A percentile compares a stretch with the other conserved stretches of the same genome.
These are phyloP conservation scores for Corchorus olitorius DNA, from an alignment of 345 rosid species.

Conservation along the genomic window DNA sequence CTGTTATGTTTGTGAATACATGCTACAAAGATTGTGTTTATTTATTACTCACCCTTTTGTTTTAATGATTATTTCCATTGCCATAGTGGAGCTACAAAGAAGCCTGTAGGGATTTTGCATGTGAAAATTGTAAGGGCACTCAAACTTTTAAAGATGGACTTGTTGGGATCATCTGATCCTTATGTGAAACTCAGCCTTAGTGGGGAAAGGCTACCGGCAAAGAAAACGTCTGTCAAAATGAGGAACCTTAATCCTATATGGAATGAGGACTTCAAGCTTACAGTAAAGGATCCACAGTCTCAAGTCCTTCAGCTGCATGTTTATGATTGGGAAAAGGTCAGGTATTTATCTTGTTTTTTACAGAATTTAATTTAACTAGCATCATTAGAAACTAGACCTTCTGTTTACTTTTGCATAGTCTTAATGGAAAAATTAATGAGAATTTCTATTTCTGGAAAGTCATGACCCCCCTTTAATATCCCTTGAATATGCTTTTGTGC, in stretches of 20 bases:
- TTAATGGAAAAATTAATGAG: not conserved
- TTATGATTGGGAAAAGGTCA: conserved; percentile 62
- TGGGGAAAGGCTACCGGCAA: conserved; percentile 47
- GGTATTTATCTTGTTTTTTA: not conserved
- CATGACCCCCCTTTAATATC: not conserved
- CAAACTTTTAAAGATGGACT: conserved; percentile 49
- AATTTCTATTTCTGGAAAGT: not conserved
- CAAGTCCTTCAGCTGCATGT: conserved; percentile 49
- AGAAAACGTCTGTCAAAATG: conserved; percentile 45
- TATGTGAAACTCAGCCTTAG: conserved; percentile 44
- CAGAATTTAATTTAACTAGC: not conserved
- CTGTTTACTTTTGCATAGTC: not conserved
- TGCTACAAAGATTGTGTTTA: not conserved
- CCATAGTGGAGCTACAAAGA: conserved; percentile 42
- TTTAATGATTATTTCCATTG: not conserved
- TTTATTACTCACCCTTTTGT: not conserved
- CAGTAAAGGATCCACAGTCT: conserved; percentile 47
- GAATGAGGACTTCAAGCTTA: conserved; percentile 54
- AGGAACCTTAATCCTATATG: conserved; percentile 56
- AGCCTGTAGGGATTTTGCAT: conserved; percentile 51
- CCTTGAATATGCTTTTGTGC: not conserved
- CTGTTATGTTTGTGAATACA: not conserved
- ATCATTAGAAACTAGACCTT: not conserved
- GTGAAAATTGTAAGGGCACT: conserved; percentile 47
- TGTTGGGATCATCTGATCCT: conserved; percentile 60